Evolutionary conservation across 2,329 filamentous ascomycete species (phyloP), one percentile per base, ranked within the genome.

Genomic region (Aspergillus pseudoglaucus): DNA sequence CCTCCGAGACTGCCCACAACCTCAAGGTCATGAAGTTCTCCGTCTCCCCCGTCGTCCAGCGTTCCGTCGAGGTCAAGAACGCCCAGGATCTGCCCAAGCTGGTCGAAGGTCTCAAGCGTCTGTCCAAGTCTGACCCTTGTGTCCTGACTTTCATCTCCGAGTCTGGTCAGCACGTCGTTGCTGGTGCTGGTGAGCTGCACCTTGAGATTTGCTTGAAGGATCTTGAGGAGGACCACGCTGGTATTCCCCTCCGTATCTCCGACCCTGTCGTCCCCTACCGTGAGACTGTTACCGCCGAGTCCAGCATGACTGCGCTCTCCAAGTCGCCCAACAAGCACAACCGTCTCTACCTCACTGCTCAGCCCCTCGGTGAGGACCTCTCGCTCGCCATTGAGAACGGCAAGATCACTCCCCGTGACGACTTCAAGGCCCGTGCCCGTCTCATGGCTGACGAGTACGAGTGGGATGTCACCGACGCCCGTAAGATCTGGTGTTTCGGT

Each of bases 251-350:
- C 72, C 90, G 86, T 76, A 85, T 98, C 75, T 96, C 90, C 69
- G 93, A 97, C 80, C 93, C 93, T 60, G 93, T 98, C 72, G 93
- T 97, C 69, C 83, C 89, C 73, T 98, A 95, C 85, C 90, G 93
- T 83, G 93, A 98, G 84, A 95, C 91, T 58, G 91, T 98, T 67
- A 75, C 75, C 62, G 80, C 58, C 66, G 84, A 83, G 70, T 97
- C 93, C 47, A 88, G 84, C 82, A 97, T 97, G 68, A 94, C 88
- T 68, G 93, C 93, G 62, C 82, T 98, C 67, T 97, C 93, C 76
- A 98, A 98, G 83, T 98, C 93, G 43, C 93, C 93, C 79, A 98
- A 98, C 88, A 98, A 98, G 89, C 93, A 98, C 87, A 98, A 98
- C 84, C 91, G 93, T 90, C 82, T 98, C 53, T 98, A 97, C 82